These are phyloP conservation scores for Hanseniaspora osmophila DNA, from an alignment of 805 yeast genomes.

Conservation along the genomic window DNA sequence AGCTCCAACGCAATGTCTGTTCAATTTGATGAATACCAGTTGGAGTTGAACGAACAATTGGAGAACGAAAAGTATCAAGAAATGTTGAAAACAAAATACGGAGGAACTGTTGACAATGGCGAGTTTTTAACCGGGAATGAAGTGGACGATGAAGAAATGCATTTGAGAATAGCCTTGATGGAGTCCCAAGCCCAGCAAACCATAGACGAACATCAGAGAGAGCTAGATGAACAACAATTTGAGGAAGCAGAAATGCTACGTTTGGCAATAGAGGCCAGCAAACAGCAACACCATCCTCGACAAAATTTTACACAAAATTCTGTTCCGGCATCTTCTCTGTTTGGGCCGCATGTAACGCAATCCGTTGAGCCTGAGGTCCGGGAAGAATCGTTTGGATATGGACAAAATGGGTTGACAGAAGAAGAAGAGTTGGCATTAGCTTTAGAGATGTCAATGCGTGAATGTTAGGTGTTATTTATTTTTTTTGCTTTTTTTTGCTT, in stretches of 20 bases:
- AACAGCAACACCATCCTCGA: not conserved
- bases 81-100: slow-evolving; percentile 13
- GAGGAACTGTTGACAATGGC: slow-evolving; percentile 14
- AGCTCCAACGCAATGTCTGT: slow-evolving; percentile 18
- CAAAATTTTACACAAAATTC: not conserved
- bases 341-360: not conserved
- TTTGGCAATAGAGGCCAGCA: not conserved
- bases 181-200: slow-evolving; percentile 15
- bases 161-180: slow-evolving; percentile 21
- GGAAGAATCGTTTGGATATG: not conserved
- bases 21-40: slow-evolving; percentile 18
- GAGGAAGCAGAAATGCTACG: slow-evolving; percentile 13
- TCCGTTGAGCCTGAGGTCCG: not conserved
- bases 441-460: slow-evolving; percentile 16
- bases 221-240: slow-evolving; percentile 10
- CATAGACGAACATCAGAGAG: not conserved
- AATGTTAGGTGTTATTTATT: too few species aligned
- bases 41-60: slow-evolving; percentile 12
- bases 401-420: slow-evolving; percentile 1
- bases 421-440: slow-evolving; percentile 17
- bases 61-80: slow-evolving; percentile 8
- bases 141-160: slow-evolving; percentile 20
- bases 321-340: not conserved
- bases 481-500: too few species aligned
- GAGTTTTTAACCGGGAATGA: not conserved